Base-by-base conservation (phyloP, 148 eudicot genomes). In the Silene uniflora region DNA sequence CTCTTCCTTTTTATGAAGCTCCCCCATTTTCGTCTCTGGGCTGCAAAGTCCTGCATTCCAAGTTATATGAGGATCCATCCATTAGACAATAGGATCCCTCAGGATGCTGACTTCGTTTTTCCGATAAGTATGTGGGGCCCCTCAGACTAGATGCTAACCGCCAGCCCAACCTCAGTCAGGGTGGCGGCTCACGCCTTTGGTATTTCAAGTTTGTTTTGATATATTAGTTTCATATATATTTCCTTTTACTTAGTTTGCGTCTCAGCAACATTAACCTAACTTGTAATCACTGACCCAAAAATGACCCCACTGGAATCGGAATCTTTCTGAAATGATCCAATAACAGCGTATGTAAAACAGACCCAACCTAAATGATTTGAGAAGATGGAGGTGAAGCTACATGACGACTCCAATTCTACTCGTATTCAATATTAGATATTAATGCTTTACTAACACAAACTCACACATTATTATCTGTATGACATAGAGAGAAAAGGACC, bases 21-120 rank as follows among this genome's bases (percentile, higher is more conserved):
- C 97, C 85, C 89, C 75, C 88, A 94, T 83, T 84, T 75, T 88
- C 65, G 83, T 85, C 80, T 91, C 97, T 25, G 98, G 98, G 62
- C 86, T 79, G 83, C 98, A 94, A 19, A 94, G 97, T 60, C 98
- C 98, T 94, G 85, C 81, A 79, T 59, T 69, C 18, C 72, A 47
- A 21, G n/a, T 69, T 69, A 13, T 47, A 69, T 47, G 7, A 22
- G 32, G 29, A 44, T 32, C 47, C 49, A 19, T 39, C 7, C 7
- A 6, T 39, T 39, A 39, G 44, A 6, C 44, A 39, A 39, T 39
- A 39, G 44, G 44, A 39, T 39, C 10, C 44, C 10, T 39, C 44
- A 39, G 4, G 9, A 39, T 39, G 10, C 44, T 9, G 10, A 39
- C 44, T 29, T 29, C 32, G 2, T 29, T 29, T 29, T 29, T 4